These are phyloP conservation scores for Pestalotiopsis sp. DNA, from an alignment of 2,329 filamentous ascomycete species.

Conservation along the genomic window DNA sequence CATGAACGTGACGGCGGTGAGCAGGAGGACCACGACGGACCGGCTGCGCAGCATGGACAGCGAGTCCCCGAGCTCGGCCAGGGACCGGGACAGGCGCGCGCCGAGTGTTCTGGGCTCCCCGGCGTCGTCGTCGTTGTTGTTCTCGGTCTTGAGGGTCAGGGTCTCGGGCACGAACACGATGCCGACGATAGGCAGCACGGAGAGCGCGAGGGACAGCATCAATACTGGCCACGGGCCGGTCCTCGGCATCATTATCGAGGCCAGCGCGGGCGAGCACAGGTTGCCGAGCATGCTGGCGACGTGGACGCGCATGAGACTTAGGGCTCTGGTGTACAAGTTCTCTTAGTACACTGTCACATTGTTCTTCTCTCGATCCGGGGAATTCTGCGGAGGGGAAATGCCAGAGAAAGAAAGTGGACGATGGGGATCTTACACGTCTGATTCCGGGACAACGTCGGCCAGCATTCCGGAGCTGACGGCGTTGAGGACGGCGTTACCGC, in stretches of 20 bases:
- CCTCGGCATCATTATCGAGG: slow-evolving; percentile 30
- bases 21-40: slow-evolving; percentile 27
- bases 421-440: slow-evolving; percentile 30
- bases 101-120: background rate
- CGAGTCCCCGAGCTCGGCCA: slow-evolving; percentile 26
- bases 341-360: background rate
- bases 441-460: slow-evolving; percentile 37
- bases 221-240: slow-evolving; percentile 29
- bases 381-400: background rate
- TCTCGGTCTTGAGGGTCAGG: slow-evolving; percentile 22
- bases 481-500: slow-evolving; percentile 33
- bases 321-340: slow-evolving; percentile 29
- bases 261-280: slow-evolving; percentile 27
- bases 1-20: slow-evolving; percentile 19
- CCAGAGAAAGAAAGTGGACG: background rate
- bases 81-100: slow-evolving; percentile 17
- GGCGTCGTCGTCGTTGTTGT: background rate
- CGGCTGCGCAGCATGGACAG: slow-evolving; percentile 27
- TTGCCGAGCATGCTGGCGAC: slow-evolving; percentile 53
- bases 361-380: background rate
- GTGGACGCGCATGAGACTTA: slow-evolving; percentile 51
- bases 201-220: slow-evolving; percentile 20
- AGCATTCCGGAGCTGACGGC: slow-evolving; percentile 38
- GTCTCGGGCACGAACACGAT: slow-evolving; percentile 33
- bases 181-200: slow-evolving; percentile 17